Percentiles rank a stretch among this genome's conserved stretches.
Conservation (phyloP, 2,329 filamentous ascomycete species). For the Botrytis fabae region DNA sequence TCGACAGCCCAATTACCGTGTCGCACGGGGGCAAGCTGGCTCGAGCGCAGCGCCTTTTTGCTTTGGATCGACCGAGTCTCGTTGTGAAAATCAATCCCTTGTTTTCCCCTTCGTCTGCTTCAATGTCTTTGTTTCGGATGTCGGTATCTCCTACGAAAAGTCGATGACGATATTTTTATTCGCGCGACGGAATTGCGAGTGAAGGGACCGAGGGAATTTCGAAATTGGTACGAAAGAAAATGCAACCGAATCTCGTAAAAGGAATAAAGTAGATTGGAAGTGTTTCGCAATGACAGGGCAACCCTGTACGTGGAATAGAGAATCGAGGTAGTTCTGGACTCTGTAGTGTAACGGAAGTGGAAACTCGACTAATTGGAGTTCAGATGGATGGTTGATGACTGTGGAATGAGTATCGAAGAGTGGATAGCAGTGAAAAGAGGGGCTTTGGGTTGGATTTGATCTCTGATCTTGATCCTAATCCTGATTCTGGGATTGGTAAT, state of each 20-base stretch:
- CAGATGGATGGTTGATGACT: slow-evolving; percentile 8
- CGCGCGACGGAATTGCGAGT: not conserved
- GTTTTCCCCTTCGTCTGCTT: not conserved
- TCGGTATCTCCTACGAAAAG: not conserved
- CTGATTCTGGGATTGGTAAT: not conserved
- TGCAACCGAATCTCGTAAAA: slow-evolving; percentile 15
- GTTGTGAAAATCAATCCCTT: not conserved
- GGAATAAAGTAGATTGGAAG: slow-evolving; percentile 12
- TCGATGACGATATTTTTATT: slow-evolving; percentile 15
- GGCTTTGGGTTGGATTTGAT: slow-evolving; percentile 5
- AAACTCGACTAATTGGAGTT: slow-evolving; percentile 12
- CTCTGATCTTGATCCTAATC: not conserved
- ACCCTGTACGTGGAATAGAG: slow-evolving; percentile 3
- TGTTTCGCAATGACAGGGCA: slow-evolving; percentile 17
- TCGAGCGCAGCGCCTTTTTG: slow-evolving; percentile 8
- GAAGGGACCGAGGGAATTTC: slow-evolving; percentile 8
- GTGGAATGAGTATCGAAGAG: slow-evolving; percentile 6
- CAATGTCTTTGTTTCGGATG: slow-evolving; percentile 13
- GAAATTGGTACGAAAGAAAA: slow-evolving; percentile 6
- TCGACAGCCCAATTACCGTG: slow-evolving; percentile 1
- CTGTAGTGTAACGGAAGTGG: slow-evolving; percentile 11
- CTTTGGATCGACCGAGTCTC: slow-evolving; percentile 9
- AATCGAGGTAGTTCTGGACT: slow-evolving; percentile 20
- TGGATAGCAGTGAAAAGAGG: slow-evolving; percentile 16
- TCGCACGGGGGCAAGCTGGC: slow-evolving; percentile 14